Evolutionary conservation across 2,329 filamentous ascomycete genomes (phyloP), one percentile per base, ranked within the genome.

Genomic region (Pseudonectria foliicola): DNA sequence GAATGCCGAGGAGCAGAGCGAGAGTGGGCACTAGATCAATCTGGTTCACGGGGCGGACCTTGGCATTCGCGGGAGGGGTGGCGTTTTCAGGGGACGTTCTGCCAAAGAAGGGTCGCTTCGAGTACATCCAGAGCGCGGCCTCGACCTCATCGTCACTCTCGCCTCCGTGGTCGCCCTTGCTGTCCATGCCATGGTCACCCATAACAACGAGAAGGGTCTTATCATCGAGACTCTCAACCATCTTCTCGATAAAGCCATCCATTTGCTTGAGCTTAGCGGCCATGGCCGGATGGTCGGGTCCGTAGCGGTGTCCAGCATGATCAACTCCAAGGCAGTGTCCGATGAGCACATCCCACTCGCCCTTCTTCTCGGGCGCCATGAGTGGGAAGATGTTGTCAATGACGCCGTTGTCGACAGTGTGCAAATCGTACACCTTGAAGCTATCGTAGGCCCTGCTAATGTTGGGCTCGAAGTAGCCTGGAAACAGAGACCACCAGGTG

Each of bases 141-240:
- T 98, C 80, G 6, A 98, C 77, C 59, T 98, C 92, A 45, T 96
- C 88, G 48, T 95, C 86, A 23, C 90, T 95, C 66, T 98, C 92
- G 35, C 92, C 92, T n/a, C 92, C 92, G 55, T 98, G 92, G 48
- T 98, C 92, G 13, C 92, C 92, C 64, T 98, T 96, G 41, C 76
- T 70, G 59, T 98, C 92, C 92, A 98, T 98, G 10, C 92, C 92
- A 55, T 98, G 92, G 57, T 98, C 92, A n/a, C 92, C 92, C 87
- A 98, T 94, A 11, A 98, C 85, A 13, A 98, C 79, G 25, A 98
- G 67, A 14, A 98, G 67, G 0, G 92, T 98, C 36, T 86, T 68
- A 34, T 95, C 83, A 49, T 95, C 90, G 13, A 98, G 67, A 4
- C 67, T 67, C 1, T 74, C 68, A 3, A 85, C 79, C 35, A 96